A percentile compares a stretch with the other conserved stretches of the same genome.
Evolutionary conservation across 2,329 filamentous ascomycete genomes (phyloP).

Genomic region (Pyricularia grisea): DNA sequence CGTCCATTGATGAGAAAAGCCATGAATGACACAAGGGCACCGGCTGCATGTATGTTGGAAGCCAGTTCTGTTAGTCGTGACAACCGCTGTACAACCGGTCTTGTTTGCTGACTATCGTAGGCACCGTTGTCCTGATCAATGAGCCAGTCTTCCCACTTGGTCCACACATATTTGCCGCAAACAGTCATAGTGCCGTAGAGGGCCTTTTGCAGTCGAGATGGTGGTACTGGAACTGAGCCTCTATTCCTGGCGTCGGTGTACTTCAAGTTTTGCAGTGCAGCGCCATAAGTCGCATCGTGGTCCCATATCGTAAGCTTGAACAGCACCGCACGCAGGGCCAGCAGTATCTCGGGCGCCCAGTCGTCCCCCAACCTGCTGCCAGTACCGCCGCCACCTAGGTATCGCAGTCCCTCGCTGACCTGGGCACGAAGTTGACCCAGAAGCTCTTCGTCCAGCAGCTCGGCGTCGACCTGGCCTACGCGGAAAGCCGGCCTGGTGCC

Average conservation of each 20-base stretch:
- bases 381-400: constrained; percentile 52
- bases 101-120: not conserved
- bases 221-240: constrained; percentile 54
- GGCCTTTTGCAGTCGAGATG: constrained; percentile 74
- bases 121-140: constrained; percentile 62
- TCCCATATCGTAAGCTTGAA: constrained; percentile 98
- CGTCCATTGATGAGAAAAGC: constrained; percentile 85
- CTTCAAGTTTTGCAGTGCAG: constrained; percentile 80
- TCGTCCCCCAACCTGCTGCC: constrained; percentile 62
- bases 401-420: constrained; percentile 79
- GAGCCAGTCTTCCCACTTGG: constrained; percentile 83
- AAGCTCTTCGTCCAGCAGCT: constrained; percentile 88
- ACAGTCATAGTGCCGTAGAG: constrained; percentile 80
- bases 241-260: constrained; percentile 73
- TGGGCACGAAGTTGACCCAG: constrained; percentile 77
- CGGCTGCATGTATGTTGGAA: constrained; percentile 68
- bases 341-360: constrained; percentile 76
- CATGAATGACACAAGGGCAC: constrained; percentile 76
- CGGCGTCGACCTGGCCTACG: constrained; percentile 92
- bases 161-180: constrained; percentile 82
- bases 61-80: constrained; percentile 59
- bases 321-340: constrained; percentile 65
- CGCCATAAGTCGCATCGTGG: constrained; percentile 90
- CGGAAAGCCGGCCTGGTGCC: constrained; percentile 80
- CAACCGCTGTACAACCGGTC: constrained; percentile 42